Conservation (phyloP, 495 filamentous ascomycete species). For the Pyrenula aspistea region DNA sequence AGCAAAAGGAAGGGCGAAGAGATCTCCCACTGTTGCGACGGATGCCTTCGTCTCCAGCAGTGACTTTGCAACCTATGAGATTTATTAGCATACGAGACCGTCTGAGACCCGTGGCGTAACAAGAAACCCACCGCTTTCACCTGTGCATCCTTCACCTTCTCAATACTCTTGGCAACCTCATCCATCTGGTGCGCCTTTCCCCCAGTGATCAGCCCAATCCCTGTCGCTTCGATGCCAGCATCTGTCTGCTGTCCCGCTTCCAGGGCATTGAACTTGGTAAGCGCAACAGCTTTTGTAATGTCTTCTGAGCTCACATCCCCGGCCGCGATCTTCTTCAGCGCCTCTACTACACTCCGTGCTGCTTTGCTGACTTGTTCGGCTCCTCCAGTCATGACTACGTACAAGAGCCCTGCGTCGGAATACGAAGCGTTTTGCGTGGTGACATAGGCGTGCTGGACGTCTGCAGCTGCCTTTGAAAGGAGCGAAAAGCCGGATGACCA, state of each 20-base stretch:
- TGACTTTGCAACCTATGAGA: constrained; percentile 61
- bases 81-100: constrained; percentile 5
- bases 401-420: constrained; percentile 87
- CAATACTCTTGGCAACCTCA: constrained; percentile 66
- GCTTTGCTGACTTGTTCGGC: constrained; percentile 56
- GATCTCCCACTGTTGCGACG: constrained; percentile 76
- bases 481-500: constrained; percentile 90
- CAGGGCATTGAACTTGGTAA: constrained; percentile 87
- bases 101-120: neutral
- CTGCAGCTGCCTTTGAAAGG: constrained; percentile 62
- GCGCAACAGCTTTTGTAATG: constrained; percentile 78
- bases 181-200: constrained; percentile 79
- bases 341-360: constrained; percentile 51
- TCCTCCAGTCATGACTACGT: constrained; percentile 63
- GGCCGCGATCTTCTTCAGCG: constrained; percentile 64
- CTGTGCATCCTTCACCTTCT: constrained; percentile 68
- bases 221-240: constrained; percentile 57
- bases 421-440: constrained; percentile 69
- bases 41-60: constrained; percentile 81
- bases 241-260: constrained; percentile 65
- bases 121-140: constrained; percentile 70
- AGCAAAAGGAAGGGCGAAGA: constrained; percentile 78
- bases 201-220: constrained; percentile 64
- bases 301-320: constrained; percentile 71
- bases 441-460: constrained; percentile 51